Evolutionary conservation across 2,329 filamentous ascomycete species (phyloP), one percentile per base, ranked within the genome.

Genomic region (Trichophyton schoenleinii): DNA sequence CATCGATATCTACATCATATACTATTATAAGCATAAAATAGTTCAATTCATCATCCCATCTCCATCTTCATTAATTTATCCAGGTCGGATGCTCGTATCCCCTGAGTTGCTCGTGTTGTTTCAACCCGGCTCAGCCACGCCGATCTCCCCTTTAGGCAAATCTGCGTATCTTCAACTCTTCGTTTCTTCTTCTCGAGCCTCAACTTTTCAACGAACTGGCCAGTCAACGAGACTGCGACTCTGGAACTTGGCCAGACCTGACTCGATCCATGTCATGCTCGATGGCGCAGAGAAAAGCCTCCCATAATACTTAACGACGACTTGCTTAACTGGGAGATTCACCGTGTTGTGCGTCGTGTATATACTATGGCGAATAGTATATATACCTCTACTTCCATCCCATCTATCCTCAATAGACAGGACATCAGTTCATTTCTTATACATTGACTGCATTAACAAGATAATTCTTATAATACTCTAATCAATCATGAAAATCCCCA

Each of bases 401-500:
- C 20, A 15, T 58, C 41, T 42, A 28, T 11, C 13, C 55, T 44
- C 13, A 6, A 55, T 20, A 38, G 28, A 55, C 28, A 55, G 6
- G 11, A n/a, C 52, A 34, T 18, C n/a, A 36, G 28, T 18, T 22
- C 11, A 18, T 52, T 11, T 41, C 52, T 34, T 7, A 31, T 57
- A 11, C 6, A 15, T 36, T 11, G 22, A 18, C 15, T 57, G 3
- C 11, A 38, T 38, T 13, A 13, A 38, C 9, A 38, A 38, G 34
- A 13, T 3, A 38, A 38, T 42, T 8, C 38, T 18, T 58, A 57
- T 18, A 18, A n/a, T 46, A 48, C 34, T 15, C 42, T 44, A 58
- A 25, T 22, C 18, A 6, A 58, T 2, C n/a, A 60, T 60, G 49
- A 55, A 60, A 20, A 42, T 57, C 48, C 48, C 46, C 31, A 59